Base-by-base conservation (phyloP, 805 yeast genomes). In the Metahyphopichia silvanorum region DNA sequence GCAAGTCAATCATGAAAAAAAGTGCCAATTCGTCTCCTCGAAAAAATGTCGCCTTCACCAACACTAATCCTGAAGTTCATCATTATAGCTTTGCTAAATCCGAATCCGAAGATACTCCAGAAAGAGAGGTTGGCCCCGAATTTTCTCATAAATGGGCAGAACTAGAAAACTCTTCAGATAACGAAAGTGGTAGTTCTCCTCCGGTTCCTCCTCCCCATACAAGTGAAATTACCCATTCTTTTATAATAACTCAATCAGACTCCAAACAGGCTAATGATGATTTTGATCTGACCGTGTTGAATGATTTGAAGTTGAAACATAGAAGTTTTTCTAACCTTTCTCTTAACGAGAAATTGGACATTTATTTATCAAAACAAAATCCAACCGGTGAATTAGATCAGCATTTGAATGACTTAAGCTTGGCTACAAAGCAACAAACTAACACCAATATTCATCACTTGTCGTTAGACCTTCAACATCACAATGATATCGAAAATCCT, bases 281-380 rank as follows among this genome's bases (percentile, higher is more conserved):
- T 12, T 22, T 44, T n/a, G 54, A 50, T 26, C 18, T 30, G 16
- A 23, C 37, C 3, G 27, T 46, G 1, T 34, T 52, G 14, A 43
- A 44, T 11, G 34, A 40, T 7, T 34, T 48, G 31, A 51, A 43
- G 29, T 37, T 55, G 21, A 47, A 43, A 55, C 58, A 40, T 38
- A 35, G 45, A 25, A 38, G 50, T 34, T 44, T 44, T 46, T 37
- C 59, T 47, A 49, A 57, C 55, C 30, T 65, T 25, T 49, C 68
- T 2, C 49, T 73, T 24, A 67, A 67, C 38, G 70, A 73, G 38
- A 71, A 67, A 44, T 52, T 74, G 34, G 71, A 68, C 34, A 55
- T 71, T 2, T 68, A 63, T 27, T 51, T 73, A 11, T 53, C 54
- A 19, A 14, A 19, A 9, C 36, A 34, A 8, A 16, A 16, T 28